These are phyloP conservation scores for Cotoneaster glaucophyllus DNA, from an alignment of 306 rosid genomes.

Conservation along the genomic window DNA sequence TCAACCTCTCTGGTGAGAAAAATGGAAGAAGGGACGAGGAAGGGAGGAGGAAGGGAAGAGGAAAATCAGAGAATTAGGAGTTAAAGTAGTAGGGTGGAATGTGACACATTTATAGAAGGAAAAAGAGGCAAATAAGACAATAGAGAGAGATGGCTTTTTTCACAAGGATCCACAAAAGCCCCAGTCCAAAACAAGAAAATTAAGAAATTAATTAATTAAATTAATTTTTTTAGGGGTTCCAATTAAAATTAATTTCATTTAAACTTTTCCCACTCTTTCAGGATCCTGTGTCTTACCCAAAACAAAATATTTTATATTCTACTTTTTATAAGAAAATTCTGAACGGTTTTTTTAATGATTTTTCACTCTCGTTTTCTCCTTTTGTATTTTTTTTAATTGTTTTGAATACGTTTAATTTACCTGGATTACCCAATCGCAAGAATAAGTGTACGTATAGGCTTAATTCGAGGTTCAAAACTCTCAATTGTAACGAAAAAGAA, in stretches of 20 bases:
- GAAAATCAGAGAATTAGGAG: slow-evolving; percentile 18
- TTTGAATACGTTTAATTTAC: background rate
- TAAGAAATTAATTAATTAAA: background rate
- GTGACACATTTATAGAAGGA: slow-evolving; percentile 43
- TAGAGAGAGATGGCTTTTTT: slow-evolving; percentile 11
- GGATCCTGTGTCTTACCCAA: slow-evolving; percentile 23
- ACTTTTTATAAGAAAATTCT: background rate
- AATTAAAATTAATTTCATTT: slow-evolving; percentile 9
- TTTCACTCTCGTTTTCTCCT: background rate
- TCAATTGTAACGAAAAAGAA: background rate
- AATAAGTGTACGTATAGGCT: no score
- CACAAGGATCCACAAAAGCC: slow-evolving; percentile 25
- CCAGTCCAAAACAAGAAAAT: slow-evolving; percentile 32
- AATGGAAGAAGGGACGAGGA: background rate
- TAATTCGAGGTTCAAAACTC: background rate
- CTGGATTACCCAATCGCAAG: no score
- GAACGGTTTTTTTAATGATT: background rate
- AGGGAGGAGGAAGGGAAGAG: background rate
- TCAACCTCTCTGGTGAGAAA: background rate
- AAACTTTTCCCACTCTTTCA: slow-evolving; percentile 30
- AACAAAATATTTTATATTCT: background rate
- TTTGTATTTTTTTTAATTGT: background rate
- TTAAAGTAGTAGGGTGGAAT: slow-evolving; percentile 4
- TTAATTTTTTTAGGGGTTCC: slow-evolving; percentile 1
- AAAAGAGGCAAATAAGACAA: slow-evolving; percentile 24